phyloP scores from a whole-genome alignment of 1,284 basidiomycete species.

The Cutaneotrichosporon cutaneum region DNA sequence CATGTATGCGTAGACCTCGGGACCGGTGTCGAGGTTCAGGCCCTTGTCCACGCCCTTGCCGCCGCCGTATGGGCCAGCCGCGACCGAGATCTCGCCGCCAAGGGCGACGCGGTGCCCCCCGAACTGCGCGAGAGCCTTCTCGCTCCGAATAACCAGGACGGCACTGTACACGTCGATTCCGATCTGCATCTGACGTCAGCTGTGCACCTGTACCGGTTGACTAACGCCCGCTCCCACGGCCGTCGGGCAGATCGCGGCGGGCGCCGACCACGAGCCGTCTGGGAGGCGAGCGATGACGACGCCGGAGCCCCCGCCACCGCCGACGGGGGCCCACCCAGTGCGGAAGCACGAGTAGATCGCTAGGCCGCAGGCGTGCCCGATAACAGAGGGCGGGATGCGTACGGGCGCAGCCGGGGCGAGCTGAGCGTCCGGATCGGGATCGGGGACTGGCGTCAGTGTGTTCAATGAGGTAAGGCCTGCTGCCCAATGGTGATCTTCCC shows the following conservation, averaged over 20 bases:
- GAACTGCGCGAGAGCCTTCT: slow-evolving; percentile 13
- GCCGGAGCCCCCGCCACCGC: slow-evolving; percentile 65
- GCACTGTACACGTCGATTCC: slow-evolving; percentile 14
- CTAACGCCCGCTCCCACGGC: slow-evolving; percentile 10
- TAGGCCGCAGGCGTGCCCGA: slow-evolving; percentile 6
- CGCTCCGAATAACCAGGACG: slow-evolving; percentile 13
- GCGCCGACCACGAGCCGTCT: slow-evolving; percentile 96
- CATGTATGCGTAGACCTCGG: slow-evolving; percentile 13
- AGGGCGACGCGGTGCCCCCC: slow-evolving; percentile 11
- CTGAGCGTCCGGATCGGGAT: slow-evolving; percentile 7
- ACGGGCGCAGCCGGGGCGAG: not conserved
- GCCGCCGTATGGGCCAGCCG: slow-evolving; percentile 12
- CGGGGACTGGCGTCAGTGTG: not conserved
- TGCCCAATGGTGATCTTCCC: no score
- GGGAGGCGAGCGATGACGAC: slow-evolving; percentile 90
- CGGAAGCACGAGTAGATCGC: slow-evolving; percentile 12
- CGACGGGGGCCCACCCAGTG: slow-evolving; percentile 5
- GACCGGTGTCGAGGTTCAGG: not conserved
- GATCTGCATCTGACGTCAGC: slow-evolving; percentile 7
- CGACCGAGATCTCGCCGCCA: slow-evolving; percentile 13
- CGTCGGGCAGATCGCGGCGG: slow-evolving; percentile 43
- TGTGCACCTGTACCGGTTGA: not conserved
- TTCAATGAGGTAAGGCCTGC: no score
- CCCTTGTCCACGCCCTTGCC: slow-evolving; percentile 12
- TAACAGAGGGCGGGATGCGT: slow-evolving; percentile 10